Conservation (phyloP, 169 alveolate species). For the Cryptosporidium canis region DNA sequence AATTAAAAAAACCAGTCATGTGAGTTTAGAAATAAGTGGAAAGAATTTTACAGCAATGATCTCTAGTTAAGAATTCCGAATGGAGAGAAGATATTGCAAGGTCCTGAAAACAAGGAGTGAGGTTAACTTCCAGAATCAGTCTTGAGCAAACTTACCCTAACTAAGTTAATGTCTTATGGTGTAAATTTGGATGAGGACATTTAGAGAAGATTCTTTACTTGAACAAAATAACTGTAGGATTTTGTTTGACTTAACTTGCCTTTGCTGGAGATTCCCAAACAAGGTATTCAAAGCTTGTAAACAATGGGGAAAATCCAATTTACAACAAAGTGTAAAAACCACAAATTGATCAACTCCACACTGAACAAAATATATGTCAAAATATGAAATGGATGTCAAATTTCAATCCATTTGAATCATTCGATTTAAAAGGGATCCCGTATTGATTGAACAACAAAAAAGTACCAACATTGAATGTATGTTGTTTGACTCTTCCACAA, state of each 20-base stretch:
- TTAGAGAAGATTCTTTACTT: background rate
- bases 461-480: too few species aligned
- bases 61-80: background rate
- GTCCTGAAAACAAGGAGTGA: background rate
- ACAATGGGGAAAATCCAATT: too few species aligned
- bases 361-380: too few species aligned
- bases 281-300: too few species aligned
- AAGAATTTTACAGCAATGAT: background rate
- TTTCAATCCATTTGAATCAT: too few species aligned
- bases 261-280: background rate
- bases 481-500: background rate
- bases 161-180: background rate
- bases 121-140: background rate
- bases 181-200: background rate
- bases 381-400: too few species aligned
- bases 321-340: too few species aligned
- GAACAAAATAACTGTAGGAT: background rate
- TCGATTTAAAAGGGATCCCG: too few species aligned
- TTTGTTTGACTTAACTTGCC: background rate
- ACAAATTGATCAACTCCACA: too few species aligned
- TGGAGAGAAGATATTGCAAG: background rate
- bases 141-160: background rate
- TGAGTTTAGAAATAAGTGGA: background rate
- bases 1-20: too few species aligned
- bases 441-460: too few species aligned